Evolutionary conservation across 148 eudicot species (phyloP).

Genomic region (Polygonum maritimum): DNA sequence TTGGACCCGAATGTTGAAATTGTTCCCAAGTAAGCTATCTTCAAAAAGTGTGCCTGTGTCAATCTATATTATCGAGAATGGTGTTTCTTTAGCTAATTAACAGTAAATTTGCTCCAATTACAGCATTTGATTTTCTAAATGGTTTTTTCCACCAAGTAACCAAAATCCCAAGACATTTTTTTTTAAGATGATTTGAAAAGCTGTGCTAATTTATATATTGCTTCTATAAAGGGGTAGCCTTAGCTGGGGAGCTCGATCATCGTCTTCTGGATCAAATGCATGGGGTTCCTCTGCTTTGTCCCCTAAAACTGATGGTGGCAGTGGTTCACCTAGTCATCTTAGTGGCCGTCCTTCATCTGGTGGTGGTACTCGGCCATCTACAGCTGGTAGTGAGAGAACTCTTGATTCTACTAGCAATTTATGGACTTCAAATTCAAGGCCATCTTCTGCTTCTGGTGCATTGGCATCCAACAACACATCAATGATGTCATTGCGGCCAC

Average conservation of each 20-base stretch:
- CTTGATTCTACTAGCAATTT: constrained; percentile 45
- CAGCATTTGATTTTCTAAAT: neutral
- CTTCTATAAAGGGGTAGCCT: constrained; percentile 60
- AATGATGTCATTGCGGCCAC: constrained; percentile 59
- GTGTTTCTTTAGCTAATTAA: neutral
- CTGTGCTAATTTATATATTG: neutral
- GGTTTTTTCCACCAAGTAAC: neutral
- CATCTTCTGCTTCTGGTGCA: constrained; percentile 87
- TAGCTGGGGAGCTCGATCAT: constrained; percentile 84
- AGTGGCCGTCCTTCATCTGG: constrained; percentile 87
- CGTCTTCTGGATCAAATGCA: constrained; percentile 73
- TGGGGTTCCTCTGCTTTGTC: constrained; percentile 64
- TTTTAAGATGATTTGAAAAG: neutral
- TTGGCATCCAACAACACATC: constrained; percentile 56
- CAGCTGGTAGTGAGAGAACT: constrained; percentile 78
- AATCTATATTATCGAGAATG: neutral
- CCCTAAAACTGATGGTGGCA: constrained; percentile 64
- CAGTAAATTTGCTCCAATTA: neutral
- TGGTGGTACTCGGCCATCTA: constrained; percentile 89
- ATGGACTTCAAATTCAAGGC: constrained; percentile 80
- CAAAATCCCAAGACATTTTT: neutral
- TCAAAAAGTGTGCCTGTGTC: neutral
- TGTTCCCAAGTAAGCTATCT: constrained; percentile 89
- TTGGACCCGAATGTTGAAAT: constrained; percentile 91
- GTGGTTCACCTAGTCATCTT: constrained; percentile 60